These are phyloP conservation scores for Cutaneotrichosporon sp. DNA, from an alignment of 1,284 basidiomycete species.

Conservation along the genomic window DNA sequence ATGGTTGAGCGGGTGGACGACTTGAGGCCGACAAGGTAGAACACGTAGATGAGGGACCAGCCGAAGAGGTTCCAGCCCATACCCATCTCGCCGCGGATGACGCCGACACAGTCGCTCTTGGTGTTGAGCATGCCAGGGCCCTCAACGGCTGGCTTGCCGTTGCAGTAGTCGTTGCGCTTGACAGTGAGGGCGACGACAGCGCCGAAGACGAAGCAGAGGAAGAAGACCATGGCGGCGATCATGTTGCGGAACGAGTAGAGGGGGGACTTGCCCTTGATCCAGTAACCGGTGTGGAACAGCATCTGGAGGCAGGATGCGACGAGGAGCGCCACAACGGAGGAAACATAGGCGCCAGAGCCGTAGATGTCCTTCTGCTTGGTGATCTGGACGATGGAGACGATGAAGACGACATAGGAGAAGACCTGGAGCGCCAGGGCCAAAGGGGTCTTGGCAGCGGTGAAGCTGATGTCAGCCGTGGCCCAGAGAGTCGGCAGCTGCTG, in stretches of 20 bases:
- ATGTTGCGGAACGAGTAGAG: constrained; percentile 21
- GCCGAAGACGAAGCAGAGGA: constrained; percentile 23
- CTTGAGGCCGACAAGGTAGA: constrained; percentile 19
- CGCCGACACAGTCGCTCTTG: constrained; percentile 25
- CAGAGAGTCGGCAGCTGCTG: neutral
- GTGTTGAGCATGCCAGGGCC: constrained; percentile 12
- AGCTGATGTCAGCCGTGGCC: neutral
- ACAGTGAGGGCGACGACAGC: constrained; percentile 25
- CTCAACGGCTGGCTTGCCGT: neutral
- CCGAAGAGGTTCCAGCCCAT: constrained; percentile 11
- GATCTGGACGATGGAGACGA: constrained; percentile 30
- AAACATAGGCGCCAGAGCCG: constrained; percentile 18
- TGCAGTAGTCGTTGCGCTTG: constrained; percentile 1
- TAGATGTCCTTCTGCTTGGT: constrained; percentile 14
- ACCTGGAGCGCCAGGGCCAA: constrained; percentile 8
- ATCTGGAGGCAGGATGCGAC: constrained; percentile 24
- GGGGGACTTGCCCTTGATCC: constrained; percentile 13
- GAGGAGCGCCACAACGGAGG: constrained; percentile 29
- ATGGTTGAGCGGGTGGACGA: constrained; percentile 17
- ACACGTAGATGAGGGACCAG: constrained; percentile 27
- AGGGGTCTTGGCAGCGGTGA: neutral
- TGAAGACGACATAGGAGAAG: constrained; percentile 18
- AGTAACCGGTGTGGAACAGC: constrained; percentile 17
- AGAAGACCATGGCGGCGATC: constrained; percentile 19
- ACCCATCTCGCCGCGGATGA: constrained; percentile 20